Percentiles rank a stretch among this genome's conserved stretches.
phyloP scores from a whole-genome alignment of 108 stramenopile species.

The Asterionellopsis glacialis region DNA sequence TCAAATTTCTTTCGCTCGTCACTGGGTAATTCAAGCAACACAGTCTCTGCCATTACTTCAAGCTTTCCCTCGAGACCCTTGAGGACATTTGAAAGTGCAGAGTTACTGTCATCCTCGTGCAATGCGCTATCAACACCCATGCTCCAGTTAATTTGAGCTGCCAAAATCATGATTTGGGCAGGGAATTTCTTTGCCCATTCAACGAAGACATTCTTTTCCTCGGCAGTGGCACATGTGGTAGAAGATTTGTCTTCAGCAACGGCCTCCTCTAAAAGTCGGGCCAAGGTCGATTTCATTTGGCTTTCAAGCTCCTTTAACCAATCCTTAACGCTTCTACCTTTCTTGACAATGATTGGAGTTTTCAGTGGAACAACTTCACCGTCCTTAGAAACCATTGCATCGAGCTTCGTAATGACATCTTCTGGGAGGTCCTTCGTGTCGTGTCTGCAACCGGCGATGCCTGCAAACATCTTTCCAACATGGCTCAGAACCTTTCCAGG shows the following conservation, averaged over 20 bases:
- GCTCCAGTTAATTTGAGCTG: conserved; percentile 90
- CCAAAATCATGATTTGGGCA: conserved; percentile 94
- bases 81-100: conserved; percentile 41
- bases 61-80: conserved; percentile 65
- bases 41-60: conserved; percentile 88
- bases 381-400: conserved; percentile 93
- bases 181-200: conserved; percentile 88
- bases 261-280: conserved; percentile 76
- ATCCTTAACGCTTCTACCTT: conserved; percentile 80
- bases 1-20: conserved; percentile 94
- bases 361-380: conserved; percentile 90
- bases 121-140: conserved; percentile 84
- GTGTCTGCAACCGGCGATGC: conserved; percentile 54
- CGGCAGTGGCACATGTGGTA: conserved; percentile 18
- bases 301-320: conserved; percentile 90
- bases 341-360: conserved; percentile 61
- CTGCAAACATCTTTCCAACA: conserved; percentile 98
- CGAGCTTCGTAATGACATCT: conserved; percentile 54
- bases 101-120: conserved; percentile 29
- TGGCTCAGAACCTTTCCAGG: conserved; percentile 92
- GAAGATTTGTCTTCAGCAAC: conserved; percentile 58
- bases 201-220: conserved; percentile 61
- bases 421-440: conserved; percentile 51
- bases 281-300: conserved; percentile 90
- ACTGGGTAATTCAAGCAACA: conserved; percentile 78